These are phyloP conservation scores for Hypoxylon subgilvum DNA, from an alignment of 495 filamentous ascomycete species.

Conservation along the genomic window DNA sequence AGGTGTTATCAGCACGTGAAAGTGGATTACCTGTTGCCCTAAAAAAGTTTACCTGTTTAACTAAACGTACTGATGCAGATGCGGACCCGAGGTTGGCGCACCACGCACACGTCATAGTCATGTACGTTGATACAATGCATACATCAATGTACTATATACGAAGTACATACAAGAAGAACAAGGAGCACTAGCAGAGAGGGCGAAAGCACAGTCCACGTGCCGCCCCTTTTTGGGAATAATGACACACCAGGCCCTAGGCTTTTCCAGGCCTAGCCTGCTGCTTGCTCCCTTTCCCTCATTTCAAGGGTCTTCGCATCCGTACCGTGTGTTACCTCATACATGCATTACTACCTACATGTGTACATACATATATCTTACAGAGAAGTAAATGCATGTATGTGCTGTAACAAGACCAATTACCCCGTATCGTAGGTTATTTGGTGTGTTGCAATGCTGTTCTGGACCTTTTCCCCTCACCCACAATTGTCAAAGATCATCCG, in stretches of 20 bases:
- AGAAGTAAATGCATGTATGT: no score
- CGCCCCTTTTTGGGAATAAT: constrained; percentile 29
- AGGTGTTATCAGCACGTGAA: no score
- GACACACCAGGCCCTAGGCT: constrained; percentile 21
- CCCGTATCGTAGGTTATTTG: no score
- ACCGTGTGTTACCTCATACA: no score
- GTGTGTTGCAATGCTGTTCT: constrained; percentile 34
- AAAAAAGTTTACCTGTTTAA: no score
- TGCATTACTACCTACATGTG: no score
- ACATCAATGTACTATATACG: background rate
- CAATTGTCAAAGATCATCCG: constrained; percentile 36
- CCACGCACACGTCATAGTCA: constrained; percentile 34
- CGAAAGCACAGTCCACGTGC: constrained; percentile 26
- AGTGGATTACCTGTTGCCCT: no score
- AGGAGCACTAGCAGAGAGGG: background rate
- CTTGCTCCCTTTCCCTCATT: constrained; percentile 13
- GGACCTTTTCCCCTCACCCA: constrained; percentile 39
- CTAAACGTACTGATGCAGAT: no score
- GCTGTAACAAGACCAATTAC: constrained; percentile 11
- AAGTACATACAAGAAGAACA: no score
- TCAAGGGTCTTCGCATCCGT: no score
- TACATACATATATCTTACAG: no score
- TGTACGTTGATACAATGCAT: constrained; percentile 19
- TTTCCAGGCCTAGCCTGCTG: constrained; percentile 7
- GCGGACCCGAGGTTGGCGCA: constrained; percentile 33